These are phyloP conservation scores for Citrus hindsii DNA, from an alignment of 345 rosid genomes.

Conservation along the genomic window DNA sequence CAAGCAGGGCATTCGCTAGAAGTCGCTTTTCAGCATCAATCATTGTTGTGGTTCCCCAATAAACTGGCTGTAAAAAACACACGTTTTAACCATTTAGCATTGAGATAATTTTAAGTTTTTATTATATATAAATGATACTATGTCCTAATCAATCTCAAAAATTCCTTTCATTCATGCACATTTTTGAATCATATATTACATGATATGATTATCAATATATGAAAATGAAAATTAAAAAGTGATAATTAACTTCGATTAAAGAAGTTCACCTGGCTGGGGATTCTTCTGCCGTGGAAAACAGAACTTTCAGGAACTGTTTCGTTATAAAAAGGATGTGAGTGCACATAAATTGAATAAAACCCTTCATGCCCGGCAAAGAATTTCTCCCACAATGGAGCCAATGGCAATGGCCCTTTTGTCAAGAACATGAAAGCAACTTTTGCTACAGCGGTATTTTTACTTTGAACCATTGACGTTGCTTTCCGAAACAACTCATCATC, in stretches of 20 bases:
- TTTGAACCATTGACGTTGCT: constrained; percentile 17
- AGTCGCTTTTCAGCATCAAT: constrained; percentile 68
- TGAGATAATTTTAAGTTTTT: too few relatives aligned
- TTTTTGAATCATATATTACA: not conserved
- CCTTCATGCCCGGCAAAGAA: constrained; percentile 62
- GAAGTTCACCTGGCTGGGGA: constrained; percentile 64
- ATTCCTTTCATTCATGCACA: not conserved
- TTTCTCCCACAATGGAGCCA: constrained; percentile 76
- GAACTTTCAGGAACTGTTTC: constrained; percentile 38
- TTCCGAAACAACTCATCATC: constrained; percentile 57
- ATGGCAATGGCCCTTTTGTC: constrained; percentile 53
- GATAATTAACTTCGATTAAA: not conserved
- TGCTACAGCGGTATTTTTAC: constrained; percentile 3
- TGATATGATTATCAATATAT: too few relatives aligned
- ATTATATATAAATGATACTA: too few relatives aligned
- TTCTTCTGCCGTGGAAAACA: constrained; percentile 57
- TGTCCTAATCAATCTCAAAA: not conserved
- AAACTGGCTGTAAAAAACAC: constrained; percentile 35
- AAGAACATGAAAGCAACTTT: constrained; percentile 83
- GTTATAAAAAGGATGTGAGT: constrained; percentile 55
- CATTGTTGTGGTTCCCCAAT: constrained; percentile 71
- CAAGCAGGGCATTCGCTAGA: constrained; percentile 65
- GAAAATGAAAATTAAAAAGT: not conserved
- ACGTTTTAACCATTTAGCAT: not conserved
- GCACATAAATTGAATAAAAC: constrained; percentile 65